Conservation (phyloP, 2,329 filamentous ascomycete species). For the Talaromyces albobiverticillius region DNA sequence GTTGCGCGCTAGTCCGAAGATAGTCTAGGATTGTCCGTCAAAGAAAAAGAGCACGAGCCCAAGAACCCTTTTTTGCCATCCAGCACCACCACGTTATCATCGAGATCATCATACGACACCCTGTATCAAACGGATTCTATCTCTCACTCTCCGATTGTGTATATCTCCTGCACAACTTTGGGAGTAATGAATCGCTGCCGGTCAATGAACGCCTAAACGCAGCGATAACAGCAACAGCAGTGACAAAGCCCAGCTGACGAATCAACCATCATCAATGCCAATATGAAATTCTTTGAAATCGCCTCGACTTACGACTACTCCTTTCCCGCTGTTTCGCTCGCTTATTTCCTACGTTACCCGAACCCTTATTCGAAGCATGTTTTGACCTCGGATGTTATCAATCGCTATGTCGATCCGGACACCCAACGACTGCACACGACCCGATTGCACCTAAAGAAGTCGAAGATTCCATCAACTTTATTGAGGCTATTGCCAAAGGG, state of each 20-base stretch:
- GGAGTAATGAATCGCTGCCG: conserved; percentile 6
- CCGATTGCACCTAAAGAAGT: conserved; percentile 61
- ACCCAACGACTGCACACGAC: conserved; percentile 61
- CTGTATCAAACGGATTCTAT: background rate
- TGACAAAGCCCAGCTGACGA: background rate
- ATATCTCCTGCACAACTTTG: background rate
- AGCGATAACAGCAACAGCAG: conserved; percentile 1
- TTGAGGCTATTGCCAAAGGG: conserved; percentile 60
- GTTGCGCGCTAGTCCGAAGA: background rate
- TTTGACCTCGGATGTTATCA: conserved; percentile 64
- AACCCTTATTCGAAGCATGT: conserved; percentile 66
- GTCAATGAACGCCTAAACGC: conserved; percentile 4
- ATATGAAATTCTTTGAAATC: conserved; percentile 54
- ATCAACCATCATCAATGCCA: conserved; percentile 17
- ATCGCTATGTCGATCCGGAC: conserved; percentile 58
- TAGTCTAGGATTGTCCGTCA: background rate
- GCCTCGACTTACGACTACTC: conserved; percentile 63
- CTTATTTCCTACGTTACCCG: conserved; percentile 67
- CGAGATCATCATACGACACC: background rate
- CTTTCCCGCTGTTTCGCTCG: conserved; percentile 63
- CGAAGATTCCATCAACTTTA: conserved; percentile 60
- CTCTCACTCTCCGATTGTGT: background rate
- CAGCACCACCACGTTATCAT: background rate
- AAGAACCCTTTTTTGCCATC: conserved; percentile 11
- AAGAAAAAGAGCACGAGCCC: conserved; percentile 12